Percentiles rank a stretch among this genome's conserved stretches.
These are phyloP conservation scores for Arthrobotrys entomopaga DNA, from an alignment of 2,329 filamentous ascomycete species.

Conservation along the genomic window DNA sequence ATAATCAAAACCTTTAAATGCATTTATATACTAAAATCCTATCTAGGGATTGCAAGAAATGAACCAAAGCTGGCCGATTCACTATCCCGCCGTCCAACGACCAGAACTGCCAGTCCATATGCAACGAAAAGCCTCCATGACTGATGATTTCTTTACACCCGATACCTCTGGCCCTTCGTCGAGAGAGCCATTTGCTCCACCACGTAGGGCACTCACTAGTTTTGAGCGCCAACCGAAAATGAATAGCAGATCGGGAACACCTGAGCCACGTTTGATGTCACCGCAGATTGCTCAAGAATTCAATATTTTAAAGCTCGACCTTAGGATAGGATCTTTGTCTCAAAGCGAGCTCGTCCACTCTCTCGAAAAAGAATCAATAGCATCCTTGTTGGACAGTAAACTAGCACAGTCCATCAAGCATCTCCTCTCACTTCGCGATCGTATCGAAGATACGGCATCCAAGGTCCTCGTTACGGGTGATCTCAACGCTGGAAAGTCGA, in stretches of 20 bases:
- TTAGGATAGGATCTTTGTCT: conserved; percentile 86
- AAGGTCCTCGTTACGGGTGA: conserved; percentile 97
- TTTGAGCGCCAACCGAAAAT: conserved; percentile 63
- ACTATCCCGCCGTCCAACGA: conserved; percentile 86
- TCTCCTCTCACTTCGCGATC: conserved; percentile 82
- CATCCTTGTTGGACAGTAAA: conserved; percentile 89
- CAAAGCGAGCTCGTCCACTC: conserved; percentile 94
- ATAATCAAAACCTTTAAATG: not conserved
- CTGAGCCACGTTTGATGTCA: conserved; percentile 84
- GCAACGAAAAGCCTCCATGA: conserved; percentile 69
- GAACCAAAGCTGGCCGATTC: conserved; percentile 91
- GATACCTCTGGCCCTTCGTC: conserved; percentile 59
- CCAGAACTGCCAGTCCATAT: conserved; percentile 64
- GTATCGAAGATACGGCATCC: conserved; percentile 96
- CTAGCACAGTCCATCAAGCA: conserved; percentile 94
- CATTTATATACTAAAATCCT: conserved; percentile 9
- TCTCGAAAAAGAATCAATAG: conserved; percentile 89
- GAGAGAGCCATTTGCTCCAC: conserved; percentile 64
- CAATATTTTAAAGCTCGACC: conserved; percentile 90
- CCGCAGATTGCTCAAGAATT: conserved; percentile 96
- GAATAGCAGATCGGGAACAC: conserved; percentile 63
- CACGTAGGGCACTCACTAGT: conserved; percentile 78
- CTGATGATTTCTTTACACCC: conserved; percentile 65
- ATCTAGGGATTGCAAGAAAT: conserved; percentile 77
- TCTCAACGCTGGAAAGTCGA: conserved; percentile 96